Evolutionary conservation across 1,139 yeast species (phyloP).

Genomic region (Meyerozyma elateridarum): DNA sequence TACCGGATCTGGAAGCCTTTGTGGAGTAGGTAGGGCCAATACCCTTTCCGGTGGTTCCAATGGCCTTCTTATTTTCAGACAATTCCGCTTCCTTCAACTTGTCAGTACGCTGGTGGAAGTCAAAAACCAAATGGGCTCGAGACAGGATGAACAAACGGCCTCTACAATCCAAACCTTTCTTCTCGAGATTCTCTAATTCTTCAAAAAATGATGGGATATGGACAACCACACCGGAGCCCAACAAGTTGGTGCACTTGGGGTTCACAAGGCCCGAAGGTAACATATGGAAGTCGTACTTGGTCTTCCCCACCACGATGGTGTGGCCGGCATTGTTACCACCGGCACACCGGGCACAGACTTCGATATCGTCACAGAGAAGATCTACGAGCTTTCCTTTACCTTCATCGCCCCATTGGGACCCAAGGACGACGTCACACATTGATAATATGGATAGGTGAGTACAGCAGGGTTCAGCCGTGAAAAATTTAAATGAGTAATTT

Average conservation of each 20-base stretch:
- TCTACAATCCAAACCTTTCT: conserved; percentile 75
- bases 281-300: conserved; percentile 97
- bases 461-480: too few relatives aligned
- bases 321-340: conserved; percentile 99
- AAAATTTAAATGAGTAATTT: too few relatives aligned
- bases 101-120: conserved; percentile 96
- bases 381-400: conserved; percentile 98
- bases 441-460: too few relatives aligned
- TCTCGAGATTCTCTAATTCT: conserved; percentile 76
- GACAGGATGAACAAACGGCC: conserved; percentile 84
- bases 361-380: conserved; percentile 86
- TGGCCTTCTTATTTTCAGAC: conserved; percentile 77
- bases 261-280: conserved; percentile 95
- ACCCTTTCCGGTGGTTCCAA: conserved; percentile 99
- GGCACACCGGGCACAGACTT: conserved; percentile 96
- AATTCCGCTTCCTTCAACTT: conserved; percentile 92
- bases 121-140: conserved; percentile 94
- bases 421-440: conserved; percentile 94
- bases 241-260: conserved; percentile 80
- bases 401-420: conserved; percentile 99
- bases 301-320: conserved; percentile 86
- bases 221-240: conserved; percentile 96
- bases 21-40: conserved; percentile 98
- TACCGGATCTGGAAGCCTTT: conserved; percentile 94
- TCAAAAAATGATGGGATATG: conserved; percentile 91